Percentiles rank a stretch among this genome's conserved stretches.
These are phyloP conservation scores for Entomortierella parvispora DNA, from an alignment of 192 early-diverging fungal genomes.

Conservation along the genomic window DNA sequence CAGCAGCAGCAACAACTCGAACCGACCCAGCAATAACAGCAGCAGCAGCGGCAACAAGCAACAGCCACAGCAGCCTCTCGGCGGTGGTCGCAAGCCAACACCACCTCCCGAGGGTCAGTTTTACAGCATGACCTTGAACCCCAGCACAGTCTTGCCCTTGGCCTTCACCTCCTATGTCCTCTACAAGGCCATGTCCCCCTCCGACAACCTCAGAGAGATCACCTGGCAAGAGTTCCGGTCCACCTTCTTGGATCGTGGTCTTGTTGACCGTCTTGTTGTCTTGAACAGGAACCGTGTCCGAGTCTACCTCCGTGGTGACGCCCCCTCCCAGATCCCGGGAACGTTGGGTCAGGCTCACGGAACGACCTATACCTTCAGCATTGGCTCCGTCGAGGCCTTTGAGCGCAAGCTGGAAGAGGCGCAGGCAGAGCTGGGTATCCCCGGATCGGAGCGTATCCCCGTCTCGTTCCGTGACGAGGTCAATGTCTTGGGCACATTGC, in stretches of 20 bases:
- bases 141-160: constrained; percentile 53
- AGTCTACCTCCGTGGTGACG: constrained; percentile 72
- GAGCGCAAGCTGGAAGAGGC: constrained; percentile 90
- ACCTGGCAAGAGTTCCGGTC: constrained; percentile 95
- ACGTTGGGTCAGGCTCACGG: constrained; percentile 56
- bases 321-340: constrained; percentile 58
- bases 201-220: constrained; percentile 73
- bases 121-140: constrained; percentile 54
- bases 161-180: constrained; percentile 61
- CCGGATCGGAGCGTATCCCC: constrained; percentile 89
- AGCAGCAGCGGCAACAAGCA: constrained; percentile 30
- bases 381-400: constrained; percentile 95
- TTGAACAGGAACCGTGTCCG: constrained; percentile 88
- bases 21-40: constrained; percentile 21
- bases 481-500: constrained; percentile 72
- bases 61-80: constrained; percentile 18
- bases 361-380: constrained; percentile 81
- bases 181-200: constrained; percentile 58
- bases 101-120: constrained; percentile 51
- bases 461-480: constrained; percentile 91
- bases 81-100: constrained; percentile 33
- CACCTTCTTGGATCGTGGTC: constrained; percentile 89
- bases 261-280: constrained; percentile 90
- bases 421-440: constrained; percentile 92
- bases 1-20: constrained; percentile 17